Evolutionary conservation across 1,284 basidiomycete species (phyloP).

Genomic region (Sporisorium exsertum): DNA sequence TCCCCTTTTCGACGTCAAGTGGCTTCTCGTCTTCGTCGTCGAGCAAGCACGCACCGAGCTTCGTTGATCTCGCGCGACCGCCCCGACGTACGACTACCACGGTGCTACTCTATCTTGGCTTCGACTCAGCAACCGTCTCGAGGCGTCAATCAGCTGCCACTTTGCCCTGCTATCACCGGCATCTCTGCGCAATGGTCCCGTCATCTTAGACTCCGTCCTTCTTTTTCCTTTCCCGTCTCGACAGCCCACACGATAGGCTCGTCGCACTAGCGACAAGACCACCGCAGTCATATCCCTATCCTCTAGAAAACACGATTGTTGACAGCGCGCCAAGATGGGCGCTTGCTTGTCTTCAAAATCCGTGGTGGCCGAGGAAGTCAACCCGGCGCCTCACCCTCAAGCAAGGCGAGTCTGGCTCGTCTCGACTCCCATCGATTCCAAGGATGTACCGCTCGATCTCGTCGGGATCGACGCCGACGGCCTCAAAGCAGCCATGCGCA

Average conservation of each 20-base stretch:
- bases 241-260: not conserved
- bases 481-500: slow-evolving; percentile 44
- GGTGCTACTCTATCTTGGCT: not conserved
- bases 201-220: not conserved
- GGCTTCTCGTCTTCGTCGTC: not conserved
- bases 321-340: slow-evolving; percentile 40
- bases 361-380: slow-evolving; percentile 15
- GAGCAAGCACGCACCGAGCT: too few species aligned
- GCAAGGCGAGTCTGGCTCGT: slow-evolving; percentile 44
- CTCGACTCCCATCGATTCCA: slow-evolving; percentile 31
- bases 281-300: not conserved
- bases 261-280: not conserved
- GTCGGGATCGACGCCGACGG: slow-evolving; percentile 44
- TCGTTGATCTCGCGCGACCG: not conserved
- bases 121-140: not conserved
- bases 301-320: not conserved
- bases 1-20: not conserved
- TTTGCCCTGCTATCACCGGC: not conserved
- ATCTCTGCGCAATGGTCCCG: not conserved
- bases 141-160: not conserved
- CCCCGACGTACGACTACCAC: not conserved
- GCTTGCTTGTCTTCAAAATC: slow-evolving; percentile 53
- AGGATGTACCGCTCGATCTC: slow-evolving; percentile 35
- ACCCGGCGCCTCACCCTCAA: slow-evolving; percentile 32
- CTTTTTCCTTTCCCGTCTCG: not conserved